Conservation (phyloP, 2,329 filamentous ascomycete species). For the Helotiales sp. region DNA sequence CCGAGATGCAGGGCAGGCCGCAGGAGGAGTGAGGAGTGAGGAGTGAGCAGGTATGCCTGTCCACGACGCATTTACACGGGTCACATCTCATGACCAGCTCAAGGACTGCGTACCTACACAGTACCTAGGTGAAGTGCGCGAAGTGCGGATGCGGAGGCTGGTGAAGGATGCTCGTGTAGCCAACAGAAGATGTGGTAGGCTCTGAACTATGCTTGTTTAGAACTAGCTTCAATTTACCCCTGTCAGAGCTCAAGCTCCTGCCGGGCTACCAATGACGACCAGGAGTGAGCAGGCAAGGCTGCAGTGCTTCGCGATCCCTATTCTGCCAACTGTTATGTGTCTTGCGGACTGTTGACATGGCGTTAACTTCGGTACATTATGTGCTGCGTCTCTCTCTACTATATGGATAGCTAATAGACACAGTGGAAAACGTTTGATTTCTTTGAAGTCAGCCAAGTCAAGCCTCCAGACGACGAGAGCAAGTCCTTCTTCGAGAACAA, state of each 20-base stretch:
- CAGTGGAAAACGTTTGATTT: slow-evolving; percentile 99
- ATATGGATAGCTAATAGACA: slow-evolving; percentile 4
- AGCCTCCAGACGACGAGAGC: slow-evolving; percentile 74
- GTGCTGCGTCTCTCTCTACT: not conserved
- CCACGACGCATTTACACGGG: too few relatives aligned
- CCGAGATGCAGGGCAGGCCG: too few relatives aligned
- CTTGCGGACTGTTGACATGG: slow-evolving; percentile 21
- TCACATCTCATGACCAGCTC: too few relatives aligned
- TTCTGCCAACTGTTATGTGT: slow-evolving; percentile 17
- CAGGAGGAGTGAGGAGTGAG: too few relatives aligned
- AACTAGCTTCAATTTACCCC: not conserved
- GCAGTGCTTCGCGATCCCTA: not conserved
- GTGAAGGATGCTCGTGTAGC: too few relatives aligned
- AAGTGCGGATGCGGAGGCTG: too few relatives aligned
- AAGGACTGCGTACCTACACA: too few relatives aligned
- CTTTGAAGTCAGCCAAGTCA: slow-evolving; percentile 90
- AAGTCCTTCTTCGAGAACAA: slow-evolving; percentile 77
- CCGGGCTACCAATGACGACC: slow-evolving; percentile 7
- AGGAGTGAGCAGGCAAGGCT: not conserved
- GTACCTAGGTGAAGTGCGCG: too few relatives aligned
- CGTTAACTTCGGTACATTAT: slow-evolving; percentile 28
- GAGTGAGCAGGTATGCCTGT: too few relatives aligned
- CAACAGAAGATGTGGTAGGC: too few relatives aligned
- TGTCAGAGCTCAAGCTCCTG: not conserved
- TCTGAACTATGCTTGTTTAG: not conserved